Conservation (phyloP, 257 asterid genomes). For the Solanum chiquidenum region DNA sequence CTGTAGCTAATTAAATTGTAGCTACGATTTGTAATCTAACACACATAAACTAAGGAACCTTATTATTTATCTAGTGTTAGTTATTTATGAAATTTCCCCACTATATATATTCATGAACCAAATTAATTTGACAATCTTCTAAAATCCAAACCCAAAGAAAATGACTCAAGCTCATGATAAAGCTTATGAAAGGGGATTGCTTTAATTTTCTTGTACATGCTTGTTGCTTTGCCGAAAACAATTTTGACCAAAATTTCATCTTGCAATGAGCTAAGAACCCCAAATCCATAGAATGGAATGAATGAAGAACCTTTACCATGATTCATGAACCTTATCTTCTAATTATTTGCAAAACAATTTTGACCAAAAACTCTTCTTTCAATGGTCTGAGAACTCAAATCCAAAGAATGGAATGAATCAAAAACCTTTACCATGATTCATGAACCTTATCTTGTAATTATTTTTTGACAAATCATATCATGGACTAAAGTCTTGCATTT, state of each 20-base stretch:
- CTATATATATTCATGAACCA: background rate
- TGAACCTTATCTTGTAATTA: background rate
- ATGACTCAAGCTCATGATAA: background rate
- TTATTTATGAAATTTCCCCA: too few relatives aligned
- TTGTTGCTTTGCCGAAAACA: background rate
- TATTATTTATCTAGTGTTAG: too few relatives aligned
- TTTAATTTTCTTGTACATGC: background rate
- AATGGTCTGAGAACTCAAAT: background rate
- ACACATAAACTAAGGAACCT: too few relatives aligned
- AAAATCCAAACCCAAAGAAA: background rate
- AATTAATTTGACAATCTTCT: background rate
- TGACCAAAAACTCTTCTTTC: background rate
- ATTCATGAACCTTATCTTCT: too few relatives aligned
- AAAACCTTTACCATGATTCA: background rate
- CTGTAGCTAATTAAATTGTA: too few relatives aligned
- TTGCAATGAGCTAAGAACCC: too few relatives aligned
- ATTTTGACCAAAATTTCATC: background rate
- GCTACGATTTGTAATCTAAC: too few relatives aligned
- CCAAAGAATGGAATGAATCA: background rate
- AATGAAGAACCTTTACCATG: too few relatives aligned
- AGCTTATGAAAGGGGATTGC: background rate
- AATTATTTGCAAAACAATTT: too few relatives aligned
- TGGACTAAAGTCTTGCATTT: background rate
- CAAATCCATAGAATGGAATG: too few relatives aligned
- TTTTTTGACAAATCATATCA: constrained; percentile 4